Base-by-base conservation (phyloP, 805 yeast species). In the Suhomyces tanzawaensis region DNA sequence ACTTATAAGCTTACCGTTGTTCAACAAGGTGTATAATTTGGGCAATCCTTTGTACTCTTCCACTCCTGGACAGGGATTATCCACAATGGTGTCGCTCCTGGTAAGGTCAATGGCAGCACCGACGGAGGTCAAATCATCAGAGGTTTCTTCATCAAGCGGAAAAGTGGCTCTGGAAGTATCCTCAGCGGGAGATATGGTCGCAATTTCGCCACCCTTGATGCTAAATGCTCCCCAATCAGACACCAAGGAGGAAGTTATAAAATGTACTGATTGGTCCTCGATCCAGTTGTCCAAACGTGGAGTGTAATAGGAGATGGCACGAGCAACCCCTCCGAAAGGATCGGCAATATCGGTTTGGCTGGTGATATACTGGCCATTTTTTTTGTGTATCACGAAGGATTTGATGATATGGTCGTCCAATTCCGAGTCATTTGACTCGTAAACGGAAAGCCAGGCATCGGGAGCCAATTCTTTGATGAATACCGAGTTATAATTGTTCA, bases 141-240 rank as follows among this genome's bases (percentile, higher is more conserved):
- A 81, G 1, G 81, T 65, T 2, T 69, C 81, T 7, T 77, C 81
- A 51, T 77, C 77, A 48, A 86, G 65, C 1, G 96, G 95, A 45
- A 87, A 64, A 18, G 78, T 72, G 0, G 95, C 95, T 34, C 85
- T 71, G 49, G 77, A 79, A 3, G 81, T 67, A 52, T 89, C 96
- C 48, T 83, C 84, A 3, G 74, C 58, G 7, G 81, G 81, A 21
- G 63, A 63, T 1, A 82, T 51, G 2, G 51, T 24, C 1, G 46
- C 28, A 3, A 34, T 32, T 4, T 47, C 49, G 17, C 40, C 45
- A 4, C 39, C 22, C 15, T n/a, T 25, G 4, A 24, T 22, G 12
- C 25, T 19, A n/a, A 45, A 7, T 4, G 40, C 30, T 11, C 18
- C 26, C 41, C 46, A 38, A 22, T 46, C 95, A 3, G 85, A 70